Conservation (phyloP, 345 rosid species). For the Aurinia saxatilis region DNA sequence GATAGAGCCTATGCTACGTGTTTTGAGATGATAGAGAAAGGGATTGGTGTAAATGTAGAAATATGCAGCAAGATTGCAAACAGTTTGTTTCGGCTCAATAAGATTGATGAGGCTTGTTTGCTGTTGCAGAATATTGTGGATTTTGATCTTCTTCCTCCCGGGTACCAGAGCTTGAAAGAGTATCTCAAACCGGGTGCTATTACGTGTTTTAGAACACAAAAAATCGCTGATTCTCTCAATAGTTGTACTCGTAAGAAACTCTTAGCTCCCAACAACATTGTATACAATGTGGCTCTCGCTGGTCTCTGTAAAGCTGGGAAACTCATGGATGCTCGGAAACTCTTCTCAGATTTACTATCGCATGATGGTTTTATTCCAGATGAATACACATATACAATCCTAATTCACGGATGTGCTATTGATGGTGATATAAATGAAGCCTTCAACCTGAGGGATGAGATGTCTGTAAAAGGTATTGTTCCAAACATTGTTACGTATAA, state of each 20-base stretch:
- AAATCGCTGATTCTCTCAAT: conserved; percentile 38
- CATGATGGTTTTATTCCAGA: conserved; percentile 48
- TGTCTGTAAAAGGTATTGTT: conserved; percentile 43
- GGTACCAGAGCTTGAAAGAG: conserved; percentile 23
- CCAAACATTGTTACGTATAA: conserved; percentile 63
- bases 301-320: conserved; percentile 68
- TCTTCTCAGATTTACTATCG: conserved; percentile 40
- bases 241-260: conserved; percentile 28
- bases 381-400: conserved; percentile 50
- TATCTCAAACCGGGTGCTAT: conserved; percentile 17
- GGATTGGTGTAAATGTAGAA: conserved; percentile 44
- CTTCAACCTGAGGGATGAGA: conserved; percentile 60
- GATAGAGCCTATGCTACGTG: conserved; percentile 52
- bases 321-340: conserved; percentile 45
- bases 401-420: conserved; percentile 54
- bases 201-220: conserved; percentile 33
- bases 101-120: conserved; percentile 60
- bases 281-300: conserved; percentile 60
- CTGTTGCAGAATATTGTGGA: conserved; percentile 51
- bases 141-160: conserved; percentile 38
- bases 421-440: conserved; percentile 60
- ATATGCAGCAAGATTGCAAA: conserved; percentile 64
- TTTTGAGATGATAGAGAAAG: conserved; percentile 57
- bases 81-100: conserved; percentile 47
- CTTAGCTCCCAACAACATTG: conserved; percentile 46